Evolutionary conservation across 2,329 filamentous ascomycete genomes (phyloP), one percentile per base, ranked within the genome.

Genomic region (Penicillium sp.): DNA sequence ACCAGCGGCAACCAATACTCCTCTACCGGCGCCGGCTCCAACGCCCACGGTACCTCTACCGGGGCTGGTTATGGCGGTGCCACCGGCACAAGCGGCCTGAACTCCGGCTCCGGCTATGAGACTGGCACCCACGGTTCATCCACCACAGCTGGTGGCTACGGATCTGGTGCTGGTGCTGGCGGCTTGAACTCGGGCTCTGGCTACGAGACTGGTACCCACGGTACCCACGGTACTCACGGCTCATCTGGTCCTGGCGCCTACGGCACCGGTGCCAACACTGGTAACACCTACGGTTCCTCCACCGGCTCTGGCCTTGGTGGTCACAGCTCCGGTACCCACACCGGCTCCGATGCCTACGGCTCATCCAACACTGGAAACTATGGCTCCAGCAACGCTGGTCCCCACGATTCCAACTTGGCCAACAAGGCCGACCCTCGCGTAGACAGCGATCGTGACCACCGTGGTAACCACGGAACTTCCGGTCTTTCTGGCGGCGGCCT

Each of bases 381-480:
- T 38, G 55, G 55, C 9, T 56, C 61, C 9, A 38, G 38, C 27
- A 47, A 55, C 46, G 51, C 59, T 34, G 79, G 80, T 5, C 73
- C 76, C 9, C 77, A 82, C 64, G 62, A 60, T 50, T 75, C 72
- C 16, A 75, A 77, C 39, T 1, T 71, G 5, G 74, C 71, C n/a
- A 85, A 83, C 67, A 78, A 79, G 32, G 62, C 69, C 6, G 82
- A 84, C 58, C 82, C 82, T 21, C 73, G 81, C 31, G 62, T 55
- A 22, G 58, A 71, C 64, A 32, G 59, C 36, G 56, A 62, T 13
- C 34, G 51, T 16, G 60, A 52, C 34, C 36, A 52, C 48, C 53
- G 48, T 16, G 43, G 42, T 22, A 38, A 39, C 24, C 43, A 51
- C 13, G 47, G 46, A 42, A 32, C 24, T 18, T 21, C 40, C 3